A percentile compares a stretch with the other conserved stretches of the same genome.
phyloP scores from a whole-genome alignment of 2,329 filamentous ascomycete genomes.

The Tolypocladium guangdongense region DNA sequence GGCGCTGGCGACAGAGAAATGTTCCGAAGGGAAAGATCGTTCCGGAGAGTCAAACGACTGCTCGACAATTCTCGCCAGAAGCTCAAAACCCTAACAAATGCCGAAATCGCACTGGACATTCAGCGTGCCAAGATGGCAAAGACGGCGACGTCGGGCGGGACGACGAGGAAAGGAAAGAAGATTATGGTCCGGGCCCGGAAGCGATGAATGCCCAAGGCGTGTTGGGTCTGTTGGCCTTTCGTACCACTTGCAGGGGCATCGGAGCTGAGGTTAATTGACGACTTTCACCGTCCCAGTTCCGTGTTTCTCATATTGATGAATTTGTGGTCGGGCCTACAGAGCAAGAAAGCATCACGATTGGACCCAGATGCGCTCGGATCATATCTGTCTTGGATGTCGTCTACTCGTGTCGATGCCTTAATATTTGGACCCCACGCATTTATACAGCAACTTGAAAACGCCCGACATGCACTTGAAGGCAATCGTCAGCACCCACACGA shows the following conservation, averaged over 20 bases:
- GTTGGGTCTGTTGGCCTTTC: neutral
- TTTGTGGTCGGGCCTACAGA: neutral
- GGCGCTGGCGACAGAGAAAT: constrained; percentile 18
- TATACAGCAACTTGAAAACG: constrained; percentile 39
- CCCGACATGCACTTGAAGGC: constrained; percentile 41
- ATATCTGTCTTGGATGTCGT: neutral
- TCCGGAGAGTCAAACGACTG: constrained; percentile 35
- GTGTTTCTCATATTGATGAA: no score
- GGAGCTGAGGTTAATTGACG: neutral
- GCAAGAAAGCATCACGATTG: neutral
- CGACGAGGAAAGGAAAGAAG: constrained; percentile 50
- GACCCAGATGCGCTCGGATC: neutral
- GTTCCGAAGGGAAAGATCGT: constrained; percentile 28
- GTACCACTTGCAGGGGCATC: neutral
- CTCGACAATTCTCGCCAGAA: constrained; percentile 42
- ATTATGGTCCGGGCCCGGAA: constrained; percentile 53
- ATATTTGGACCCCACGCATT: constrained; percentile 35
- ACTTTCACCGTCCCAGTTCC: neutral
- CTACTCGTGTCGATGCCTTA: constrained; percentile 11
- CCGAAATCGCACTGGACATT: constrained; percentile 45
- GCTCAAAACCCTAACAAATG: constrained; percentile 40
- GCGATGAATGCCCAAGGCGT: constrained; percentile 26
- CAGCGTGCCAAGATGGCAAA: constrained; percentile 56
- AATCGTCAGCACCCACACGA: constrained; percentile 47
- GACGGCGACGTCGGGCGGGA: constrained; percentile 47